These are phyloP conservation scores for Phalaenopsis hybrid DNA, from an alignment of 116 monocot genomes.

Conservation along the genomic window DNA sequence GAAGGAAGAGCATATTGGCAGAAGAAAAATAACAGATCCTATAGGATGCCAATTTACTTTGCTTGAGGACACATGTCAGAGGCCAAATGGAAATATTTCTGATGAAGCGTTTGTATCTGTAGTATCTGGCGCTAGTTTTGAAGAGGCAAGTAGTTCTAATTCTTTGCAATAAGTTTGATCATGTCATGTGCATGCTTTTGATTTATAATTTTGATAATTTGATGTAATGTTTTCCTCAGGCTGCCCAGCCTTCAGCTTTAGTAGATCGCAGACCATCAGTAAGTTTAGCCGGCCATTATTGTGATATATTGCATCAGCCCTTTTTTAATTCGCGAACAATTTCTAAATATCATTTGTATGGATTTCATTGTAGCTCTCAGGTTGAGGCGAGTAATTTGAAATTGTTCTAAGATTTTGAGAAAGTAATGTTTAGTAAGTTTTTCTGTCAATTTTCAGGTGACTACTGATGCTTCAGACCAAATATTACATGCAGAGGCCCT, in stretches of 20 bases:
- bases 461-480: no score
- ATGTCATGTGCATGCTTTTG: background rate
- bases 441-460: no score
- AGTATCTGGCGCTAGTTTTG: background rate
- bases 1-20: slow-evolving; percentile 9
- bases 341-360: background rate
- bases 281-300: no score
- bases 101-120: background rate
- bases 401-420: no score
- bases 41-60: background rate
- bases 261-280: background rate
- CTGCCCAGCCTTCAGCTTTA: background rate
- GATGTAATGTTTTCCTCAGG: background rate
- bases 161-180: background rate
- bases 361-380: background rate
- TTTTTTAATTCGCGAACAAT: background rate
- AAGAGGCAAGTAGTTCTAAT: slow-evolving; percentile 19
- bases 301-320: background rate
- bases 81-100: background rate
- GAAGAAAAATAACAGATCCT: background rate
- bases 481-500: no score
- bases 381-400: no score
- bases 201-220: slow-evolving; percentile 1
- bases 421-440: no score
- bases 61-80: slow-evolving; percentile 7